Evolutionary conservation across 2,329 filamentous ascomycete genomes (phyloP), one percentile per base, ranked within the genome.

Genomic region (Exophiala sp.): DNA sequence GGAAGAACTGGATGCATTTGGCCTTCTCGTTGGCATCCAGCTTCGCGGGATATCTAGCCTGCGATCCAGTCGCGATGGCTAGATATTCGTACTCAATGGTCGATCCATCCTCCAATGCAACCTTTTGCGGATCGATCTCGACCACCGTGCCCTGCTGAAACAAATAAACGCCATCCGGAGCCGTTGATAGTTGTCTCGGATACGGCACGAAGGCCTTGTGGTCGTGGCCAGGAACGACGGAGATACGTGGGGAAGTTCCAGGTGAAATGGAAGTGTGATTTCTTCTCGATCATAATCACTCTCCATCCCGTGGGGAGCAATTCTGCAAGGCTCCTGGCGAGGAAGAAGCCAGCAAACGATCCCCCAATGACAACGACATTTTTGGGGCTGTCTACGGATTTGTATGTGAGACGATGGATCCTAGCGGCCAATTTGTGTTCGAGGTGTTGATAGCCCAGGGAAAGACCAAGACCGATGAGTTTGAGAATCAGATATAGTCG

Each of bases 191-290:
- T 34, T 72, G 67, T 2, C 65, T 65, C 0, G 70, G 71, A 52
- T 81, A 83, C 0, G 81, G 80, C 37, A 83, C 77, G 53, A 83
- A 82, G 0, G 77, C 78, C 58, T 77, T 77, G 48, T 77, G 64
- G 53, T 82, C 79, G 40, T 80, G 74, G 16, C 72, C 74, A n/a
- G 69, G 64, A 3, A 78, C 66, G 11, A 82, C 79, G 34, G 72
- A 76, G 60, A 77, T 81, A 2, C 80, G 72, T 0, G 81, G n/a
- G 80, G 30, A 83, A 71, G 10, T 75, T 72, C 71, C 78, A 83
- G 0, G 77, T 76, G 58, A 78, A 81, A 55, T 82, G 75, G 62
- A 82, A 79, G 62, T 82, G 79, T 2, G 71, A 74, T 60, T 80
- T 79, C 39, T 74, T 76, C 62, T 84, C 80, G 22, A 83, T 61